A percentile compares a stretch with the other conserved stretches of the same genome.
Conservation (phyloP, 176 grass and related monocot species). For the Oryza rufipogon region DNA sequence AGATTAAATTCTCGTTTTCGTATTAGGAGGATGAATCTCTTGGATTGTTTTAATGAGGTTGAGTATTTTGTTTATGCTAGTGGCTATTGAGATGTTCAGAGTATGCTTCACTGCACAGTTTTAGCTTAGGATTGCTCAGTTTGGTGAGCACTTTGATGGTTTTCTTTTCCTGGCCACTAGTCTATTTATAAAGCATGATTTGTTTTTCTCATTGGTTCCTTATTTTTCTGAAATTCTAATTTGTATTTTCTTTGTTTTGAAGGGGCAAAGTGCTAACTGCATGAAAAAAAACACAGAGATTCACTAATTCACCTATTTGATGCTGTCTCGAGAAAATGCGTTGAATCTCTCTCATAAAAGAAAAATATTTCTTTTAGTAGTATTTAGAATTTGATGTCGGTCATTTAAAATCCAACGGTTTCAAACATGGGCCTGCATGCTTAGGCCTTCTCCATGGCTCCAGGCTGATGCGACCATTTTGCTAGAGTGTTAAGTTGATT, state of each 20-base stretch:
- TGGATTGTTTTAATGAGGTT: neutral
- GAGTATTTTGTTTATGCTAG: neutral
- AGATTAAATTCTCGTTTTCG: neutral
- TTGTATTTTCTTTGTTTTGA: neutral
- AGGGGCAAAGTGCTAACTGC: neutral
- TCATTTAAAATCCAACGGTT: neutral
- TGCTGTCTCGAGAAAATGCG: neutral
- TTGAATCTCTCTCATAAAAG: neutral
- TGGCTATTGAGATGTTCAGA: neutral
- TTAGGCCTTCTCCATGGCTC: neutral
- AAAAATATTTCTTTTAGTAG: neutral
- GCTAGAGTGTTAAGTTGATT: constrained; percentile 10
- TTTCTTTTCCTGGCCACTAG: neutral
- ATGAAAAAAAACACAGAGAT: neutral
- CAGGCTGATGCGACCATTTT: constrained; percentile 8
- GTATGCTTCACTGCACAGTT: neutral
- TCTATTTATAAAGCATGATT: neutral
- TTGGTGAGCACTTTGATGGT: neutral
- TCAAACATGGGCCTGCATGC: neutral
- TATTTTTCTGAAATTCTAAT: neutral
- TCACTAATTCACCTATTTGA: neutral
- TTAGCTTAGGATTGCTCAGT: constrained; percentile 12
- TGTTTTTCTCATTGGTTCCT: neutral
- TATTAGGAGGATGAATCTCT: neutral
- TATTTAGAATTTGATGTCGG: constrained; percentile 4